Conservation (phyloP, 768 basidiomycete species). For the Rhizopogon vesiculosus region DNA sequence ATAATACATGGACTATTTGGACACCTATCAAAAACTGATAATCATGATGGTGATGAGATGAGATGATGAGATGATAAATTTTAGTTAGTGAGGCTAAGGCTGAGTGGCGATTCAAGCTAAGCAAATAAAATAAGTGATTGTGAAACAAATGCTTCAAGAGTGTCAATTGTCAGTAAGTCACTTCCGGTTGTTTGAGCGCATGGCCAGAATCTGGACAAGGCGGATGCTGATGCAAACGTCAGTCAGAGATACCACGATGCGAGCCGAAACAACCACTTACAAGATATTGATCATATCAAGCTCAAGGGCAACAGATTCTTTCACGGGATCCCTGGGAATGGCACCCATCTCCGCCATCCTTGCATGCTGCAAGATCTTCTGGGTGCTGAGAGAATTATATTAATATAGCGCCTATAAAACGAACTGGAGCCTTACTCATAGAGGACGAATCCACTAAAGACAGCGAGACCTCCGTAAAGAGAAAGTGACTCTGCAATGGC, state of each 20-base stretch:
- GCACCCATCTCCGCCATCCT: conserved; percentile 65
- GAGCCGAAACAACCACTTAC: conserved; percentile 34
- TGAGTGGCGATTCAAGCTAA: background rate
- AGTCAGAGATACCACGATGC: background rate
- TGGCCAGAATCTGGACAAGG: conserved; percentile 72
- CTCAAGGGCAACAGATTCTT: conserved; percentile 73
- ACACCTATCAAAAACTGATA: background rate
- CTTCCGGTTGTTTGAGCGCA: conserved; percentile 54
- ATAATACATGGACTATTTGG: background rate
- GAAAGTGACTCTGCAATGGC: conserved; percentile 74
- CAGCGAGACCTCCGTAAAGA: conserved; percentile 84
- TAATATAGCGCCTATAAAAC: background rate
- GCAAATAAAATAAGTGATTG: background rate
- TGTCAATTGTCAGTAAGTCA: conserved; percentile 24
- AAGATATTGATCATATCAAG: conserved; percentile 91
- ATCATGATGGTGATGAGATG: background rate
- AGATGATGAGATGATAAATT: background rate
- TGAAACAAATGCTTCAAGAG: background rate
- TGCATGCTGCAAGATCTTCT: conserved; percentile 78
- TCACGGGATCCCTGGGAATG: conserved; percentile 69
- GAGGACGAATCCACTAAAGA: conserved; percentile 83
- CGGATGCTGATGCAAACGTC: conserved; percentile 50
- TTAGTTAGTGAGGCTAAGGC: background rate
- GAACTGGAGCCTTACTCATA: conserved; percentile 59
- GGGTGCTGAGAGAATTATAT: conserved; percentile 47